Evolutionary conservation across 1,284 basidiomycete species (phyloP), one percentile per base, ranked within the genome.

Genomic region (Boletus semigastroideus): DNA sequence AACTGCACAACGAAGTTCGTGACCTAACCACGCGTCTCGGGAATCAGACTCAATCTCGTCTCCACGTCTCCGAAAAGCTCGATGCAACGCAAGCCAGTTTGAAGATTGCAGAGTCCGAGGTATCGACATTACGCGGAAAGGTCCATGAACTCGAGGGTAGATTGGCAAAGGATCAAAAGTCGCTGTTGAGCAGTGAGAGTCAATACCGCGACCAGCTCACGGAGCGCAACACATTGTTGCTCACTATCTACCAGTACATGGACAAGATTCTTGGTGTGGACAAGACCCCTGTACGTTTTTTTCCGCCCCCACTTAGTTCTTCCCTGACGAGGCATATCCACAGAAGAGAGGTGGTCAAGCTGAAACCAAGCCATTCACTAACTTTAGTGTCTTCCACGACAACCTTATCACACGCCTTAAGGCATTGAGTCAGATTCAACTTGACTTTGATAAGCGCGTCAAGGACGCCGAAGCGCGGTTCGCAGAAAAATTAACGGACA

Each of bases 171-270:
- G 94, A 93, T 54, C 92, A 96, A 66, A 79, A 90, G 40, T 79
- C 85, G 40, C 69, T 91, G 52, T 68, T 89, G 53, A 72, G 76
- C 37, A 82, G 85, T 3, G 92, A 97, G 68, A 82, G 78, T 48
- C 87, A 94, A 68, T 92, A 90, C 61, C 80, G 93, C 31, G 89
- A 94, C 68, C 94, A 97, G 71, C 72, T 96, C 42, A 93, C 90
- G 27, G 96, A 98, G 73, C 78, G 94, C 53, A 96, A 95, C 68
- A 94, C 92, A 20, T 77, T 98, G 25, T 73, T 98, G 43, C 75
- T 97, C 55, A 93, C 90, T 14, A 92, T 98, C 30, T 97, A 94
- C 71, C 92, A 96, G 70, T 94, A 95, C 65, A 84, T 98, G 78
- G 94, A 97, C 65, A 92, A 91, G 75, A 92, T 98, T 59, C 76